phyloP scores from a whole-genome alignment of 805 yeast genomes.

The Starmerella bombicola region DNA sequence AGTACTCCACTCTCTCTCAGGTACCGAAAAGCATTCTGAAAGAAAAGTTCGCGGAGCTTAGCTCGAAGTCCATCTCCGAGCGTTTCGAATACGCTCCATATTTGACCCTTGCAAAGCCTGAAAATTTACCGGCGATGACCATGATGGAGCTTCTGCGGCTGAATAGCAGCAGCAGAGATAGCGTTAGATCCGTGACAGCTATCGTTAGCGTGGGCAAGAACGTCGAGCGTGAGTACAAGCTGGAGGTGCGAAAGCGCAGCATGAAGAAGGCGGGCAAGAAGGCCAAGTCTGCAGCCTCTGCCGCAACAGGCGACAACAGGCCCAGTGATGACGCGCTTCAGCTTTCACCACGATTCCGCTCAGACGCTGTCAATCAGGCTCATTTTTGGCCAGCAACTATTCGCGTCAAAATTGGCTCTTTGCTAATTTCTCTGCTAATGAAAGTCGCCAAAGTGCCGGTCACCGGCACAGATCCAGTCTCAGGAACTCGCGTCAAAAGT shows the following conservation, averaged over 20 bases:
- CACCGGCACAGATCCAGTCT: constrained; percentile 65
- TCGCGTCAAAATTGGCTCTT: constrained; percentile 68
- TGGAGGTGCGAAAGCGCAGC: constrained; percentile 11
- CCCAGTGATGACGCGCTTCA: not conserved
- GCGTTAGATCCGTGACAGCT: constrained; percentile 74
- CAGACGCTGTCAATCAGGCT: constrained; percentile 5
- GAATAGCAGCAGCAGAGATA: constrained; percentile 56
- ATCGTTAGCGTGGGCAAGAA: constrained; percentile 73
- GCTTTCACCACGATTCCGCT: not conserved
- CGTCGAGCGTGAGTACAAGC: constrained; percentile 63
- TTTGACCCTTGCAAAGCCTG: constrained; percentile 56
- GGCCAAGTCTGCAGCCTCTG: not conserved
- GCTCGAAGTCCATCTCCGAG: constrained; percentile 17
- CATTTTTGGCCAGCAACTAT: constrained; percentile 43
- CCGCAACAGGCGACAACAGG: not conserved
- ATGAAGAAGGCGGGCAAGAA: constrained; percentile 1
- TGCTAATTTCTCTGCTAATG: constrained; percentile 58
- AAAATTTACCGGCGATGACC: constrained; percentile 71
- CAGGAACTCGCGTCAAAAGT: constrained; percentile 54
- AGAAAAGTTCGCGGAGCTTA: constrained; percentile 14
- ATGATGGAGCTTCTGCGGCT: constrained; percentile 68
- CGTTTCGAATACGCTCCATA: constrained; percentile 57
- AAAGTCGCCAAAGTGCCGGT: constrained; percentile 77
- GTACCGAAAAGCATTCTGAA: constrained; percentile 18
- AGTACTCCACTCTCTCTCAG: constrained; percentile 19